These are phyloP conservation scores for Eutrema salsugineum DNA, from an alignment of 441 rosid species.

Conservation along the genomic window DNA sequence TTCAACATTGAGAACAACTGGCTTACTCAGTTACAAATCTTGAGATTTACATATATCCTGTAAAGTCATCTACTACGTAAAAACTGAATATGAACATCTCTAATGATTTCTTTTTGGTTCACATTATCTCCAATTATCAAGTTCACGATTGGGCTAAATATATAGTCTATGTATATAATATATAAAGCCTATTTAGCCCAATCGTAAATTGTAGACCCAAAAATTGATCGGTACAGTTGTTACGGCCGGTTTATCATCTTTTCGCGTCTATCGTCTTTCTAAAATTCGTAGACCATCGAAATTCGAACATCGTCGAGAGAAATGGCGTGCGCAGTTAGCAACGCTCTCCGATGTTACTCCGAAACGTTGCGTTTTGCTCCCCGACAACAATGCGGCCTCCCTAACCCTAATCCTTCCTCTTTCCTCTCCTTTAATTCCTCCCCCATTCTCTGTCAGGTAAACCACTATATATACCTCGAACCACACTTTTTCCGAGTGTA, in stretches of 20 bases:
- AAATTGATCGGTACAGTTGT: background rate
- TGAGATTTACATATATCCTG: background rate
- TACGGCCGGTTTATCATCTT: slow-evolving; percentile 8
- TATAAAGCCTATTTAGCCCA: too few species aligned
- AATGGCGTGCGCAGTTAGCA: slow-evolving; percentile 46
- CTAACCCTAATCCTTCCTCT: slow-evolving; percentile 39
- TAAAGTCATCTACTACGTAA: too few species aligned
- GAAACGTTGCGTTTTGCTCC: slow-evolving; percentile 46
- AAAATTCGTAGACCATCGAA: background rate
- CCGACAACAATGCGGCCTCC: slow-evolving; percentile 26
- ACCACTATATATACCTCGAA: background rate
- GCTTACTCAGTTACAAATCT: background rate
- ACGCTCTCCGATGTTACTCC: slow-evolving; percentile 37
- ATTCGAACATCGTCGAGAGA: slow-evolving; percentile 7
- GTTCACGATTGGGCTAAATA: too few species aligned
- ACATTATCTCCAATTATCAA: too few species aligned
- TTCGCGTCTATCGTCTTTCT: background rate
- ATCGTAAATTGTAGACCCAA: background rate
- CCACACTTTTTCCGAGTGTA: background rate
- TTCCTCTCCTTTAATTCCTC: slow-evolving; percentile 23
- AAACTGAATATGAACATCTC: too few species aligned
- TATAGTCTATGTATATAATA: too few species aligned
- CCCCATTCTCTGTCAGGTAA: slow-evolving; percentile 34
- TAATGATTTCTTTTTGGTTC: too few species aligned
- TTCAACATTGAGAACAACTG: background rate